These are phyloP conservation scores for Citrus glauca DNA, from an alignment of 345 rosid species.

Conservation along the genomic window DNA sequence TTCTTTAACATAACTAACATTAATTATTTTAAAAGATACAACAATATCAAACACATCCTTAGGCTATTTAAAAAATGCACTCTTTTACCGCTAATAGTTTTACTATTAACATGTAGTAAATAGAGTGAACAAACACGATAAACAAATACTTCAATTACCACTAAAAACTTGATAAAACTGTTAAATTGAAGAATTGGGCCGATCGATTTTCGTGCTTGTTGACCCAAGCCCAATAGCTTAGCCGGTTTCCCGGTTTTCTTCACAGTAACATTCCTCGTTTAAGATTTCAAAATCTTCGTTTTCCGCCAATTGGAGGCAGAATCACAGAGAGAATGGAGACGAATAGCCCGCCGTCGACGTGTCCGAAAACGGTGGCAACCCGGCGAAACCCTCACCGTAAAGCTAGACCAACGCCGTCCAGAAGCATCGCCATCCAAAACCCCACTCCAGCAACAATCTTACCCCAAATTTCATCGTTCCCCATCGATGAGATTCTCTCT, in stretches of 20 bases:
- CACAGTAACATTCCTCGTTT: neutral
- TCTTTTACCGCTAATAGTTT: too few species aligned
- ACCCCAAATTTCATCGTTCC: conserved; percentile 49
- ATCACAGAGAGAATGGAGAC: conserved; percentile 14
- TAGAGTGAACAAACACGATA: too few species aligned
- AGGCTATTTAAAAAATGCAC: too few species aligned
- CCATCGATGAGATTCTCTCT: conserved; percentile 58
- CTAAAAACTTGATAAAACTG: neutral
- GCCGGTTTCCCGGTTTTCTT: neutral
- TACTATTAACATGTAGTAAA: too few species aligned
- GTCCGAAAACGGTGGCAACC: conserved; percentile 51
- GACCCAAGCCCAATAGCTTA: neutral
- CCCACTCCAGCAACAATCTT: conserved; percentile 18
- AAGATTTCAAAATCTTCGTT: neutral
- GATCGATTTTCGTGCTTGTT: neutral
- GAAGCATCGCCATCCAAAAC: conserved; percentile 17
- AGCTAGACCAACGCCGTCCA: conserved; percentile 61
- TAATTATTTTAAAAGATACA: too few species aligned
- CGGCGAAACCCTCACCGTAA: conserved; percentile 77
- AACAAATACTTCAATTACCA: too few species aligned
- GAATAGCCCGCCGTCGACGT: conserved; percentile 33
- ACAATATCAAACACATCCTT: too few species aligned
- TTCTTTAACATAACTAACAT: too few species aligned
- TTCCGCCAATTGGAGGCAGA: conserved; percentile 5
- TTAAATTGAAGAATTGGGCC: neutral